phyloP scores from a whole-genome alignment of 495 filamentous ascomycete genomes.

The Cudoniella acicularis region DNA sequence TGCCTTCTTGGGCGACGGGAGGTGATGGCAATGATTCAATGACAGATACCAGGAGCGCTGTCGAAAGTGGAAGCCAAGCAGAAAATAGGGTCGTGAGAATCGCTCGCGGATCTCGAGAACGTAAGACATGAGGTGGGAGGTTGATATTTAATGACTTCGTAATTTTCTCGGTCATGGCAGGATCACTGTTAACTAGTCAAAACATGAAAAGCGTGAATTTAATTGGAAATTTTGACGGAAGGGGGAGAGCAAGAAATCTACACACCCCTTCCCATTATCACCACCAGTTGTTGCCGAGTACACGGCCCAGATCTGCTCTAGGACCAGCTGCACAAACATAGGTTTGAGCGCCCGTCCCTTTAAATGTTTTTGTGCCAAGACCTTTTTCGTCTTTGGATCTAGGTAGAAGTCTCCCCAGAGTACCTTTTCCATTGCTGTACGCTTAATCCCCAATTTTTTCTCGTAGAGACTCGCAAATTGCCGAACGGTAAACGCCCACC shows the following conservation, averaged over 20 bases:
- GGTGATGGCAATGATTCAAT: constrained; percentile 92
- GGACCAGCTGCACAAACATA: constrained; percentile 95
- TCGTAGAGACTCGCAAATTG: constrained; percentile 95
- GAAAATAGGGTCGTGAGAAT: constrained; percentile 83
- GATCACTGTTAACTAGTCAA: constrained; percentile 54
- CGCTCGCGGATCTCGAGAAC: constrained; percentile 77
- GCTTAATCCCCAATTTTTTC: constrained; percentile 94
- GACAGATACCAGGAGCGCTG: constrained; percentile 85
- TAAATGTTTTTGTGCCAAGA: constrained; percentile 86
- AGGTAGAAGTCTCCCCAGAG: constrained; percentile 97
- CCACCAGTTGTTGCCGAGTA: constrained; percentile 87
- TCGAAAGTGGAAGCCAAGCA: constrained; percentile 90
- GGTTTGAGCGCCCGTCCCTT: constrained; percentile 89
- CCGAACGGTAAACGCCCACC: constrained; percentile 94
- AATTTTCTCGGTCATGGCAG: constrained; percentile 83
- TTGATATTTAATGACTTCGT: constrained; percentile 84
- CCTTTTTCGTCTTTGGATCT: constrained; percentile 94
- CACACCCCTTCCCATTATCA: constrained; percentile 73
- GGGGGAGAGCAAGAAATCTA: constrained; percentile 29
- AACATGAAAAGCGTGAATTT: constrained; percentile 4
- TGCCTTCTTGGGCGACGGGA: constrained; percentile 71
- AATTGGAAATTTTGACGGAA: constrained; percentile 12
- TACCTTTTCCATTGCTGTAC: constrained; percentile 85
- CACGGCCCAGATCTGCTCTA: constrained; percentile 96
- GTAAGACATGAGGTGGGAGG: constrained; percentile 76